phyloP scores from a whole-genome alignment of 1,284 basidiomycete species.

The Pyrrhoderma noxium region DNA sequence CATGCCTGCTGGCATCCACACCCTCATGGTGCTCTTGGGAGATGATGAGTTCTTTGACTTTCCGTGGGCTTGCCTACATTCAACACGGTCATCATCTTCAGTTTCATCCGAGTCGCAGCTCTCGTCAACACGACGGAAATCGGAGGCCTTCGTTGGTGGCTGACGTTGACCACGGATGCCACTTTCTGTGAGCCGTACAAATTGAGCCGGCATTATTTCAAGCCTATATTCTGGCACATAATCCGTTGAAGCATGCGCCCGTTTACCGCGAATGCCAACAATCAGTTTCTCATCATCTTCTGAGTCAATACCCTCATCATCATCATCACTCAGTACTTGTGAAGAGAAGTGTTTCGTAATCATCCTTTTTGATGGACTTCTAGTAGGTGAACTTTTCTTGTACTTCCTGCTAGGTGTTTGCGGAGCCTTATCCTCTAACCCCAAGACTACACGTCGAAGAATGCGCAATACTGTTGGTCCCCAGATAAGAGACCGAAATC shows the following conservation, averaged over 20 bases:
- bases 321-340: constrained; percentile 25
- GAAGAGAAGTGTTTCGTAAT: constrained; percentile 50
- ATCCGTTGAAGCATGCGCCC: constrained; percentile 60
- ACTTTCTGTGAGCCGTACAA: constrained; percentile 55
- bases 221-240: constrained; percentile 64
- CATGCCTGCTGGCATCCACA: constrained; percentile 77
- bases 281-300: constrained; percentile 31
- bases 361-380: constrained; percentile 51
- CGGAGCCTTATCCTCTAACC: constrained; percentile 31
- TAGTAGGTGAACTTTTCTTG: constrained; percentile 22
- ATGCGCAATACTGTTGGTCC: constrained; percentile 57
- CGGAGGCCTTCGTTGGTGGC: constrained; percentile 25
- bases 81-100: constrained; percentile 26
- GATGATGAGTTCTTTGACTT: constrained; percentile 36
- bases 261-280: constrained; percentile 37
- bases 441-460: constrained; percentile 49
- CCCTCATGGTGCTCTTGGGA: constrained; percentile 44
- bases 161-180: constrained; percentile 57
- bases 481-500: constrained; percentile 74
- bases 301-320: constrained; percentile 30
- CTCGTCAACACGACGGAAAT: constrained; percentile 11
- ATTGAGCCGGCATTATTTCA: constrained; percentile 55
- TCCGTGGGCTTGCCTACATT: constrained; percentile 26
- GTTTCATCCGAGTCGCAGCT: constrained; percentile 18
- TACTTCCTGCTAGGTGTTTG: constrained; percentile 36